Base-by-base conservation (phyloP, 2,329 filamentous ascomycete genomes). In the Hypomyces perniciosus region DNA sequence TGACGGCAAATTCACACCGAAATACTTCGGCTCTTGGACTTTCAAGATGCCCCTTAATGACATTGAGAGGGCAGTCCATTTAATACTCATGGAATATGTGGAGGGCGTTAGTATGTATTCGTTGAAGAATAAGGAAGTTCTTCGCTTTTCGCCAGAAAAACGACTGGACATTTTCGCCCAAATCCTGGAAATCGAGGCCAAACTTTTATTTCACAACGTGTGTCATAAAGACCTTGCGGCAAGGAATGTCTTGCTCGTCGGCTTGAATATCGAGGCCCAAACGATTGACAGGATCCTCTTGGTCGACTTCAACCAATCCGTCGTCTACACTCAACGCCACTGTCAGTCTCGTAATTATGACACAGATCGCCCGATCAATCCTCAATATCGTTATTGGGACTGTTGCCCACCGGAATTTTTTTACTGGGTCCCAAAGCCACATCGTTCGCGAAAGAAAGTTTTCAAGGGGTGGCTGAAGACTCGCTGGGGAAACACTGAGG, bases 71-170 rank as follows among this genome's bases (percentile, higher is more conserved):
- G 30, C 41, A 4, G 54, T 49, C 4, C 47, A 47, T 3, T 8
- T 56, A 5, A 40, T 51, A 29, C 44, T 53, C 33, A 53, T 55
- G 46, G 53, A 53, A 34, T 50, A 40, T 28, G 38, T 55, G 13
- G 6, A 30, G 30, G 51, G 50, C 29, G 37, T 45, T 20, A 43
- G 26, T 26, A 35, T 55, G 51, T 8, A 34, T 9, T 53, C 46
- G 10, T 44, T 50, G 6, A n/a, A 43, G 10, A 8, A 49, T 7
- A 2, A 31, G 13, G 37, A 44, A 43, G 4, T 43, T 12, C 28
- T 28, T 20, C 30, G 5, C 38, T 29, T 54, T 31, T 33, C 45
- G 6, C 44, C 45, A 7, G 28, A 54, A 40, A 26, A 46, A 26
- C 52, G 52, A 13, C 45, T 54, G 2, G 13, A 48, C 3, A 52